Evolutionary conservation across 768 basidiomycete species (phyloP).

Genomic region (Heimioporus sp.): DNA sequence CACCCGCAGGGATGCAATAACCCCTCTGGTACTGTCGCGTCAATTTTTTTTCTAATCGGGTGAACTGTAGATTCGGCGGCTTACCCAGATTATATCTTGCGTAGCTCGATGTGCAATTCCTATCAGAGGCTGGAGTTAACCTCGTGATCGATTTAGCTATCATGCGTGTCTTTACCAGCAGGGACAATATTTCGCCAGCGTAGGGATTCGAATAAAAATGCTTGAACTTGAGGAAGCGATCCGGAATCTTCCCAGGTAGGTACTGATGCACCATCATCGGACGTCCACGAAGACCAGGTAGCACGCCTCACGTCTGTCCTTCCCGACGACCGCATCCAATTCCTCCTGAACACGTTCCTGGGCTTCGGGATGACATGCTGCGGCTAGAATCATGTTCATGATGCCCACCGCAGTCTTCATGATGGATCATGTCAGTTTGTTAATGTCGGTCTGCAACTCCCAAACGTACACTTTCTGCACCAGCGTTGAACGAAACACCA

Average conservation of each 20-base stretch:
- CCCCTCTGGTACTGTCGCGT: slow-evolving; percentile 10
- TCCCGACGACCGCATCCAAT: slow-evolving; percentile 49
- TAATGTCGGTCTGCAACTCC: no score
- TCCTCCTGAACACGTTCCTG: slow-evolving; percentile 52
- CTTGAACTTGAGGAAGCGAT: slow-evolving; percentile 33
- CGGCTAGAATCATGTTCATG: slow-evolving; percentile 50
- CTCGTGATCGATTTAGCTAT: no score
- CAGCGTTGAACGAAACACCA: slow-evolving; percentile 59
- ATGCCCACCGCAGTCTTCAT: slow-evolving; percentile 47
- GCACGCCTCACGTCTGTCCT: slow-evolving; percentile 20
- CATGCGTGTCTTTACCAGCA: slow-evolving; percentile 14
- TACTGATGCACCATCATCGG: slow-evolving; percentile 15
- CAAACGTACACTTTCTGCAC: slow-evolving; percentile 45
- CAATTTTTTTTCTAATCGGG: slow-evolving; percentile 30
- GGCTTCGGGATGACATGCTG: slow-evolving; percentile 50
- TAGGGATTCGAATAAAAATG: slow-evolving; percentile 35
- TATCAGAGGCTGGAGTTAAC: background rate
- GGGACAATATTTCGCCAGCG: slow-evolving; percentile 35
- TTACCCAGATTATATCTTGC: slow-evolving; percentile 59
- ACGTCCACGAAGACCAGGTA: background rate
- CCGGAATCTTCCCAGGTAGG: slow-evolving; percentile 35
- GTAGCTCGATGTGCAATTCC: slow-evolving; percentile 61
- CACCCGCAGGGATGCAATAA: slow-evolving; percentile 22
- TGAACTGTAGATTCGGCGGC: background rate
- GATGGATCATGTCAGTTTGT: background rate